Evolutionary conservation across 108 stramenopile species (phyloP).

Genomic region (Fistulifera pelliculosa): DNA sequence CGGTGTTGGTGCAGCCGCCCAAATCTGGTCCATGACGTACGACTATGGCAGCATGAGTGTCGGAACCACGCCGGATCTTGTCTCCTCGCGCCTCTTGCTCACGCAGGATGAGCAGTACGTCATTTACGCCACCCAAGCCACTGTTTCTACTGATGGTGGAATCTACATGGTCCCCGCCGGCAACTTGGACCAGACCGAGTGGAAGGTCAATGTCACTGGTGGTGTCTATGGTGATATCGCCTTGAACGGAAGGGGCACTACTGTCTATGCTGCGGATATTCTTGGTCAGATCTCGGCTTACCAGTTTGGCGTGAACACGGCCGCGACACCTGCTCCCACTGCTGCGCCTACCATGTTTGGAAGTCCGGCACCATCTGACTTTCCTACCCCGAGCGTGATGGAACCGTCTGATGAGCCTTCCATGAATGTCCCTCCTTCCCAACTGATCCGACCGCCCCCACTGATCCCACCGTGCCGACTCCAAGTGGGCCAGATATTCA

Average conservation of each 20-base stretch:
- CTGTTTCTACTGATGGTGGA: conserved; percentile 1
- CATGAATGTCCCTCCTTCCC: no score
- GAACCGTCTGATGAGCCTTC: no score
- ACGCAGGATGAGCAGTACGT: conserved; percentile 8
- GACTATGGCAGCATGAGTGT: conserved; percentile 1
- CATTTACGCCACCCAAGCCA: conserved; percentile 13
- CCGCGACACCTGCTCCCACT: conserved; percentile 10
- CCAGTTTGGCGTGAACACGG: conserved; percentile 7
- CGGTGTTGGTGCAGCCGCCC: conserved; percentile 10
- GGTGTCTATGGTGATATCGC: conserved; percentile 8
- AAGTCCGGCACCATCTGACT: no score
- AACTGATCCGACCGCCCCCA: no score
- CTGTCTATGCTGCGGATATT: conserved; percentile 10
- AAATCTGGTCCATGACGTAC: conserved; percentile 3
- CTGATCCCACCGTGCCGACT: no score
- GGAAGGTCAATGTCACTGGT: conserved; percentile 6
- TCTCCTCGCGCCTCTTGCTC: conserved; percentile 8
- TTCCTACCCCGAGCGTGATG: no score
- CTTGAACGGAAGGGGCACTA: conserved; percentile 11
- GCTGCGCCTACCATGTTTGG: no score
- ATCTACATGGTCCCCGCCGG: background rate
- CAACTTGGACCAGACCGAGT: background rate
- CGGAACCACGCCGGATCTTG: conserved; percentile 1
- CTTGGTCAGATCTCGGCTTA: conserved; percentile 10
- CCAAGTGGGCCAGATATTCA: no score